These are phyloP conservation scores for Kodamaea fungicola DNA, from an alignment of 1,139 yeast genomes.

Conservation along the genomic window DNA sequence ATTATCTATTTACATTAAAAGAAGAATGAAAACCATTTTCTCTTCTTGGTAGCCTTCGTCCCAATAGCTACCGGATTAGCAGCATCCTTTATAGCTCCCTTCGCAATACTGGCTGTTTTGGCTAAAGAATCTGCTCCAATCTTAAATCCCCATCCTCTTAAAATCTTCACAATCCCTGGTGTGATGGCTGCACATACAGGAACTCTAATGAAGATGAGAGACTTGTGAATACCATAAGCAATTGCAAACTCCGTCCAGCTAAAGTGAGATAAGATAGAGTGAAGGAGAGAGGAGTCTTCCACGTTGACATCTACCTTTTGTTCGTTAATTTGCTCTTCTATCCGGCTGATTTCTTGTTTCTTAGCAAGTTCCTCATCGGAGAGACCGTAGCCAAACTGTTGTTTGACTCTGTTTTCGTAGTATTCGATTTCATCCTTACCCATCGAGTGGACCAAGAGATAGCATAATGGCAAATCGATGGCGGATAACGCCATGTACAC, in stretches of 20 bases:
- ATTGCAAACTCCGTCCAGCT: conserved; percentile 71
- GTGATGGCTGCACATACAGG: conserved; percentile 94
- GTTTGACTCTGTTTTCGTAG: conserved; percentile 60
- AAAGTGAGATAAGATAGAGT: conserved; percentile 38
- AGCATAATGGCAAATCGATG: conserved; percentile 82
- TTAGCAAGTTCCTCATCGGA: conserved; percentile 36
- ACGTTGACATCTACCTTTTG: conserved; percentile 15
- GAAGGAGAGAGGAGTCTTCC: conserved; percentile 9
- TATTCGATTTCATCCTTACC: conserved; percentile 78
- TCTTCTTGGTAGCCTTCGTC: conserved; percentile 44
- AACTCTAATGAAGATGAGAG: conserved; percentile 72
- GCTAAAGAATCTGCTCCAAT: conserved; percentile 53
- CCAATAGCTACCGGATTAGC: conserved; percentile 52
- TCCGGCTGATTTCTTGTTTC: conserved; percentile 30
- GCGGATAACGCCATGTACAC: conserved; percentile 70
- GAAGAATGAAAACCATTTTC: conserved; percentile 64
- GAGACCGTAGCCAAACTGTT: conserved; percentile 54
- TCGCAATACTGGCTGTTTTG: conserved; percentile 36
- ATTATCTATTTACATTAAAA: not conserved
- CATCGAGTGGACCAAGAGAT: conserved; percentile 73
- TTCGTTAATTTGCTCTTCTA: conserved; percentile 22
- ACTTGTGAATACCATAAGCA: conserved; percentile 92
- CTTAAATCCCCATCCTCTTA: conserved; percentile 78
- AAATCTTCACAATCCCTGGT: conserved; percentile 65
- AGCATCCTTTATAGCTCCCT: conserved; percentile 31